A percentile compares a stretch with the other conserved stretches of the same genome.
phyloP scores from a whole-genome alignment of 768 basidiomycete genomes.

The Macrolepiota albuminosa region DNA sequence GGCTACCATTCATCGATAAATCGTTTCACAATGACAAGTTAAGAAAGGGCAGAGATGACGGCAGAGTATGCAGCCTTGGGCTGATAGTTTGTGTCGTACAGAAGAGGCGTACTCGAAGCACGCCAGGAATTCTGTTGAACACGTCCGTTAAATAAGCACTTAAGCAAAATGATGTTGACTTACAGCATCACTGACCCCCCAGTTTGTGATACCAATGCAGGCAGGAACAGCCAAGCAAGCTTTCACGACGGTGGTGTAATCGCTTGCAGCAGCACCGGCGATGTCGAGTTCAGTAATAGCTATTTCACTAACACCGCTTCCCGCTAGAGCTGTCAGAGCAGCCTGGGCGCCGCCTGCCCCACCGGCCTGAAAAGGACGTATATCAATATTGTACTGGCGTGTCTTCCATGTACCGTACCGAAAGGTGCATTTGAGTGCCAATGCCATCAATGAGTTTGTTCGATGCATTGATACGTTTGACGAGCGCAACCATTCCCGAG shows the following conservation, averaged over 20 bases:
- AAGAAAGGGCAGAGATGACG: conserved; percentile 18
- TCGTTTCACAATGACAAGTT: neutral
- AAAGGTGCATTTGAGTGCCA: conserved; percentile 46
- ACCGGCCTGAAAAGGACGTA: conserved; percentile 25
- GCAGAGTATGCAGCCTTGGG: conserved; percentile 25
- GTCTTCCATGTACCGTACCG: conserved; percentile 9
- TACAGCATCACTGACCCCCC: conserved; percentile 46
- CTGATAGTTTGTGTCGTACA: conserved; percentile 23
- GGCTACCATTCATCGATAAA: neutral
- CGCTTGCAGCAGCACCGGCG: conserved; percentile 26
- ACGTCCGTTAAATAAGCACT: neutral
- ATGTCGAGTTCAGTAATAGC: conserved; percentile 49
- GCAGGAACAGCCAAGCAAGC: conserved; percentile 39
- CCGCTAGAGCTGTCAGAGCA: conserved; percentile 39
- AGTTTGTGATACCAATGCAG: conserved; percentile 44
- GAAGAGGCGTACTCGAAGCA: conserved; percentile 18
- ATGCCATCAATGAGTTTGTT: conserved; percentile 44
- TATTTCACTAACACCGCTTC: conserved; percentile 35
- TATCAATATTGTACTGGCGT: neutral
- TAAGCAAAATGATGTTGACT: conserved; percentile 4
- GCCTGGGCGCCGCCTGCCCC: conserved; percentile 37
- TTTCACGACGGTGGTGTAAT: conserved; percentile 20
- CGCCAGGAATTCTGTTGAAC: conserved; percentile 25
- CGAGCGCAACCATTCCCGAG: conserved; percentile 34
- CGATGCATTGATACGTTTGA: conserved; percentile 33